These are phyloP conservation scores for Antitrichia curtipendula DNA, from an alignment of 225 moss, liverwort and hornwort genomes.

Conservation along the genomic window DNA sequence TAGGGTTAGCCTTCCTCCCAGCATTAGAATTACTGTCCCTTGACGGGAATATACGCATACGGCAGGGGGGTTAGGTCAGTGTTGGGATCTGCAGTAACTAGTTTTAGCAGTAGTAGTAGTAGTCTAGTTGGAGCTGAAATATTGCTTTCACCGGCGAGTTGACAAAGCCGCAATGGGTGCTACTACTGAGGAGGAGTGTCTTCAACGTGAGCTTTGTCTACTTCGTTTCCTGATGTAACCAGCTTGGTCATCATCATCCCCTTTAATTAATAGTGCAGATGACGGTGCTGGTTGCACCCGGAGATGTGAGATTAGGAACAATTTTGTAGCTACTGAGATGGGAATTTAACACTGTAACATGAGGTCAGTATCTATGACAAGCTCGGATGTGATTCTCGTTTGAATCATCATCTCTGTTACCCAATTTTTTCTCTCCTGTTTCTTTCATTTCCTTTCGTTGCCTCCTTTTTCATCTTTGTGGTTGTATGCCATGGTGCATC, in stretches of 20 bases:
- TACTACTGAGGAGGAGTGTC: not conserved
- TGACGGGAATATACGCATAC: slow-evolving; percentile 25
- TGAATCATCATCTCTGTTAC: slow-evolving; percentile 1
- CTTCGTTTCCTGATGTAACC: slow-evolving; percentile 28
- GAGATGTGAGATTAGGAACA: slow-evolving; percentile 28
- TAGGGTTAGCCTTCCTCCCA: slow-evolving; percentile 28
- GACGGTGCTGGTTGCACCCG: slow-evolving; percentile 27
- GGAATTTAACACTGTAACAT: not conserved
- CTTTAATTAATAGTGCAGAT: not conserved
- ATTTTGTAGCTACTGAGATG: slow-evolving; percentile 18
- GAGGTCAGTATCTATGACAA: not conserved
- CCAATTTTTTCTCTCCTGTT: not conserved
- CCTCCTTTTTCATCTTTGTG: not conserved
- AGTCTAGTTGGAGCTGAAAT: not conserved
- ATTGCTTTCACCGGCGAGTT: slow-evolving; percentile 8
- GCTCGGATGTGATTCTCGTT: not conserved
- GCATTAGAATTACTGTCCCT: slow-evolving; percentile 11
- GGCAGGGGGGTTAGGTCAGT: slow-evolving; percentile 27
- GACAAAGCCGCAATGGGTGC: not conserved
- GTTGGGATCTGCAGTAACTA: slow-evolving; percentile 26
- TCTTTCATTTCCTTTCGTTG: not conserved
- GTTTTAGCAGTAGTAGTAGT: not conserved
- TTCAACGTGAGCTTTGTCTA: not conserved
- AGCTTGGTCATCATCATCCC: slow-evolving; percentile 1
- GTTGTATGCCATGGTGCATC: not conserved